Percentiles rank a stretch among this genome's conserved stretches.
phyloP scores from a whole-genome alignment of 177 flowering plant species.

The Vitis hybrid region DNA sequence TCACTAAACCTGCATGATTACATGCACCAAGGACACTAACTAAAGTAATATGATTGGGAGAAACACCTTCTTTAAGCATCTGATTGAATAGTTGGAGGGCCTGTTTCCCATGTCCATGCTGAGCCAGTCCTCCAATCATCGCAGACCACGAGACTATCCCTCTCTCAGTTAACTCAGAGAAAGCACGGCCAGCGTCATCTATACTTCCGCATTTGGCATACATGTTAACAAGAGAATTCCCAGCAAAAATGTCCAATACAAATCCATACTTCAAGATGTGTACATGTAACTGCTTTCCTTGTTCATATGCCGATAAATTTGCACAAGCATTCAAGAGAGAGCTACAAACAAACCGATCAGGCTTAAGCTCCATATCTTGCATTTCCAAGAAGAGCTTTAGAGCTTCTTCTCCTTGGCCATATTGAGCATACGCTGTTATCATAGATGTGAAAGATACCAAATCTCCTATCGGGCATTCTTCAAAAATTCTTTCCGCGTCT shows the following conservation, averaged over 20 bases:
- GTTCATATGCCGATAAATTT: conserved; percentile 74
- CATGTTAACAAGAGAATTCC: conserved; percentile 69
- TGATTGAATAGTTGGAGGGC: conserved; percentile 55
- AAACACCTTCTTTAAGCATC: conserved; percentile 57
- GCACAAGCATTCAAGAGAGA: conserved; percentile 73
- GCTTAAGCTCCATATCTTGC: conserved; percentile 42
- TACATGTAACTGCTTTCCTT: conserved; percentile 79
- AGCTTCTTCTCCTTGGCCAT: conserved; percentile 73
- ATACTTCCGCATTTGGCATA: conserved; percentile 69
- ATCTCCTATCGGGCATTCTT: conserved; percentile 40
- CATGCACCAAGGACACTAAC: conserved; percentile 61
- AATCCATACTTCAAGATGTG: conserved; percentile 63
- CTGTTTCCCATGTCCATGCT: conserved; percentile 70
- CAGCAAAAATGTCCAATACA: conserved; percentile 55
- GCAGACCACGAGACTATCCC: conserved; percentile 81
- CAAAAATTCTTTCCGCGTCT: conserved; percentile 53
- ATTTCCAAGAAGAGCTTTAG: conserved; percentile 55
- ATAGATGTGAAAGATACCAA: conserved; percentile 68
- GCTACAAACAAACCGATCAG: conserved; percentile 66
- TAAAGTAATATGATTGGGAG: conserved; percentile 68
- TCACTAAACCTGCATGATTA: conserved; percentile 58
- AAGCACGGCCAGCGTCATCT: conserved; percentile 63
- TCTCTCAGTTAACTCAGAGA: conserved; percentile 52
- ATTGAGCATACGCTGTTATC: conserved; percentile 64
- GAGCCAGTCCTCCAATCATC: conserved; percentile 82